These are phyloP conservation scores for Solanum chiquidenum DNA, from an alignment of 257 asterid genomes.

Conservation along the genomic window DNA sequence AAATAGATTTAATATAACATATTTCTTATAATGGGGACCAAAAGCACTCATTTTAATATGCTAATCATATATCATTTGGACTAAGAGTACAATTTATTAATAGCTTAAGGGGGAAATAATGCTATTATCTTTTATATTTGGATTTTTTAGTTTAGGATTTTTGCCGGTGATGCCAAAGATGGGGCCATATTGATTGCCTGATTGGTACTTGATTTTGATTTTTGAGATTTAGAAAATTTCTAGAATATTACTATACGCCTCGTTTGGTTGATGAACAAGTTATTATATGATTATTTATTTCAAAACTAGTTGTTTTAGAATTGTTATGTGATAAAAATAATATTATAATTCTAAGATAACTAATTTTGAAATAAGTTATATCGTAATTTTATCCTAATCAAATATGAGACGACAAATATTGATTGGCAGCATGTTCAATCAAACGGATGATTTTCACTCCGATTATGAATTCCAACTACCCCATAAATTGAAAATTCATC, in stretches of 20 bases:
- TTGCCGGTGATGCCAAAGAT: slow-evolving; percentile 4
- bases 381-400: no score
- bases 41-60: not conserved
- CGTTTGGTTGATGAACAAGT: not conserved
- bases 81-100: not conserved
- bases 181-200: not conserved
- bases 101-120: not conserved
- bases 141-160: slow-evolving; percentile 10
- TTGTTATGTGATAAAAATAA: no score
- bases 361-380: not conserved
- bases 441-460: not conserved
- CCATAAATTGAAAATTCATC: not conserved
- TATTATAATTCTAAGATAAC: not conserved
- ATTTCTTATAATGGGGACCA: not conserved
- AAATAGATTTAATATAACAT: not conserved
- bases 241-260: not conserved
- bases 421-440: not conserved
- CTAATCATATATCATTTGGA: not conserved
- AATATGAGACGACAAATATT: no score
- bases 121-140: not conserved
- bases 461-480: not conserved
- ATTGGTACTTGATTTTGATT: not conserved
- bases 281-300: not conserved
- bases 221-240: not conserved
- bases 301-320: not conserved